Base-by-base conservation (phyloP, 345 rosid genomes). In the Eucalyptus regnans region DNA sequence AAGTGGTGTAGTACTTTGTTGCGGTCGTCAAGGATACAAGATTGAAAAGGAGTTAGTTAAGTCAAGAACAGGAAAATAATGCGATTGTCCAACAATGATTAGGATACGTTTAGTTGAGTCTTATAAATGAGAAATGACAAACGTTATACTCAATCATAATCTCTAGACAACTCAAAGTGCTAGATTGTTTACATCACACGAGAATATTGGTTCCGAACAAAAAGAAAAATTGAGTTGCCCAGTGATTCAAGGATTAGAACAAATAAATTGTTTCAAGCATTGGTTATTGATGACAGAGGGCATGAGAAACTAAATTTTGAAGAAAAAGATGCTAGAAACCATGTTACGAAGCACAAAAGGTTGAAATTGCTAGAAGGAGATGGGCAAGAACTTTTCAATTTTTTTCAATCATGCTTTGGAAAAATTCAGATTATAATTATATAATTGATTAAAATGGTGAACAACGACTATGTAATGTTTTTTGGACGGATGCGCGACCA, bases 401-500 rank as follows among this genome's bases (percentile, higher is more conserved):
- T 56, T 56, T 56, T 56, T 56, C 12, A 2, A 56, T 56, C 0
- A 9, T 23, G 62, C 12, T 56, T 23, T 23, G 62, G 62, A 56
- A 56, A 23, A 2, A 56, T 56, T 56, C 29, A 23, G 12, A 22
- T 23, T 2, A 56, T 56, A 56, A 56, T 56, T 9, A 56, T 56
- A 56, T 9, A 56, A 23, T 56, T 56, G 62, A 56, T 56, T 56
- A 22, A 22, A 10, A 56, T 56, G 62, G 62, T 23, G 62, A 56
- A 56, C 62, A 56, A 22, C 0, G 3, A 56, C 12, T 20, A 52
- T 0, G 58, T 20, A 56, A 56, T 56, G 13, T 56, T 56, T 56
- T 56, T 23, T 23, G 62, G 62, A 56, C 0, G 3, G 62, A 56
- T 22, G 62, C 0, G 29, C 0, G 13, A 23, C 27, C 29, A 56